Evolutionary conservation across 345 rosid species (phyloP).

Genomic region (Populus tremula): DNA sequence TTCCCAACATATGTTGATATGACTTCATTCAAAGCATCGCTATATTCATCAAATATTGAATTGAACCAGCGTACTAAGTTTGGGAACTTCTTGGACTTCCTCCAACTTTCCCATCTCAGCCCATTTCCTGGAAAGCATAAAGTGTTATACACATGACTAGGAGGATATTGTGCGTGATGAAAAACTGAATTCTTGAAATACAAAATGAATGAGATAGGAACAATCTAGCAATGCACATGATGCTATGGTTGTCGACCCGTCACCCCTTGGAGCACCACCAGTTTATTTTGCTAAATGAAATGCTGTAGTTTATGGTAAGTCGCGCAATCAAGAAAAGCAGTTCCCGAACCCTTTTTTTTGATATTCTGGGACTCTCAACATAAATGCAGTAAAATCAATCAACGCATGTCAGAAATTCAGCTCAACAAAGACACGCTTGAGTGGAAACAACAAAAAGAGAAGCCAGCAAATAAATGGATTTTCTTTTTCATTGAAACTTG

Average conservation of each 20-base stretch:
- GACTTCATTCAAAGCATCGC: conserved; percentile 50
- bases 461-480: neutral
- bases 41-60: conserved; percentile 59
- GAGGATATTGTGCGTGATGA: neutral
- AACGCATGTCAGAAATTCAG: neutral
- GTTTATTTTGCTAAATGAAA: neutral
- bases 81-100: conserved; percentile 86
- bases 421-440: neutral
- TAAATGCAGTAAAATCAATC: neutral
- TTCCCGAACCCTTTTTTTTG: neutral
- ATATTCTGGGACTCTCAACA: neutral
- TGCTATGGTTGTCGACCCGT: too few species aligned
- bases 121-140: conserved; percentile 54
- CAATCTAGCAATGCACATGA: neutral
- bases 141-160: neutral
- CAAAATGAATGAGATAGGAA: neutral
- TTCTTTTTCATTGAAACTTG: neutral
- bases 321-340: neutral
- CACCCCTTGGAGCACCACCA: neutral
- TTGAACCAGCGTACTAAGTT: conserved; percentile 82
- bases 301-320: neutral
- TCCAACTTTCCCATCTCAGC: conserved; percentile 86
- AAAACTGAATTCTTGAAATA: neutral
- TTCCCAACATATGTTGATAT: conserved; percentile 48
- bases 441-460: neutral